phyloP scores from a whole-genome alignment of 2,329 filamentous ascomycete genomes.

The Seiridium unicorne region DNA sequence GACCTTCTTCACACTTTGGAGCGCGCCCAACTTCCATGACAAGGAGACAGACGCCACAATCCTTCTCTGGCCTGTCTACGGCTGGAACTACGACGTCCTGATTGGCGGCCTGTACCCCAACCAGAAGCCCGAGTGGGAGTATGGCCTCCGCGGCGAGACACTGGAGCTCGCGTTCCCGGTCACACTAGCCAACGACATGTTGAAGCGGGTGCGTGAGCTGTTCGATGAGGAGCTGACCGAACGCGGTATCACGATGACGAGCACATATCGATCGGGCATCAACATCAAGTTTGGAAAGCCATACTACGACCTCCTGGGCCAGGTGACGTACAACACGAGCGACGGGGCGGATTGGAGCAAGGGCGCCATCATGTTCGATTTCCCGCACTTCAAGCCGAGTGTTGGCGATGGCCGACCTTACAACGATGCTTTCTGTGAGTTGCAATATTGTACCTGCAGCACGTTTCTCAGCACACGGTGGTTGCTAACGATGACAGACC shows the following conservation, averaged over 20 bases:
- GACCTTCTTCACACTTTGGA: slow-evolving; percentile 48
- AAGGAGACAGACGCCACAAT: slow-evolving; percentile 45
- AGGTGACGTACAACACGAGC: slow-evolving; percentile 45
- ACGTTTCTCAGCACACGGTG: background rate
- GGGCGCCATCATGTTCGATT: slow-evolving; percentile 54
- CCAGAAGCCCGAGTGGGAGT: slow-evolving; percentile 49
- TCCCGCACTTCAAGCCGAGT: slow-evolving; percentile 44
- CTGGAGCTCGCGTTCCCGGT: slow-evolving; percentile 51
- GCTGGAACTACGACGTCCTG: slow-evolving; percentile 52
- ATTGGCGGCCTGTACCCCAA: slow-evolving; percentile 50
- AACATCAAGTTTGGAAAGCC: slow-evolving; percentile 52
- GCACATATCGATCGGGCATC: slow-evolving; percentile 50
- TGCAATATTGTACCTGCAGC: no score
- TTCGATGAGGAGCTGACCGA: slow-evolving; percentile 42
- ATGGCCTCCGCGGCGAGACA: slow-evolving; percentile 44
- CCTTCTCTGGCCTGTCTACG: slow-evolving; percentile 46
- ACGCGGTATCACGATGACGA: slow-evolving; percentile 44
- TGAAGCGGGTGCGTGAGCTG: slow-evolving; percentile 44
- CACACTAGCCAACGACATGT: slow-evolving; percentile 46
- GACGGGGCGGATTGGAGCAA: slow-evolving; percentile 47
- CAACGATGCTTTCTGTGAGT: slow-evolving; percentile 49
- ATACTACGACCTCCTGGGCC: slow-evolving; percentile 47
- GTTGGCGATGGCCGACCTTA: slow-evolving; percentile 44
- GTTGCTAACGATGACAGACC: slow-evolving; percentile 26
- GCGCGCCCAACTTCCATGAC: slow-evolving; percentile 50